A percentile compares a stretch with the other conserved stretches of the same genome.
These are phyloP conservation scores for Raddia distichophylla DNA, from an alignment of 176 grass and related monocot species.

Conservation along the genomic window DNA sequence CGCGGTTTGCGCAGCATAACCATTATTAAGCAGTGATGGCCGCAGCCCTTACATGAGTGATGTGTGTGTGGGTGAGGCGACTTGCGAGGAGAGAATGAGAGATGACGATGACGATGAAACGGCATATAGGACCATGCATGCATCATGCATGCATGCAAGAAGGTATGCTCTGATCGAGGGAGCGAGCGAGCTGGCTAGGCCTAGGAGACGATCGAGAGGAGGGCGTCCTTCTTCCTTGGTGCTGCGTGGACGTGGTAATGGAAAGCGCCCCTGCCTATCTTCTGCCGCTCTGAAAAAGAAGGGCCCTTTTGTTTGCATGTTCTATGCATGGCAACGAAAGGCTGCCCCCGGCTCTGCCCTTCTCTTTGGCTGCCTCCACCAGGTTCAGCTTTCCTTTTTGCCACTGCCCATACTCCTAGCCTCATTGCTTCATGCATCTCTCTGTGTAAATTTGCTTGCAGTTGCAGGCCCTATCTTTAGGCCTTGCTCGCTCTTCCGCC, in stretches of 20 bases:
- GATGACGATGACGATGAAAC: too few species aligned
- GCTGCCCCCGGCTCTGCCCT: constrained; percentile 29
- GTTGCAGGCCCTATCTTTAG: constrained; percentile 8
- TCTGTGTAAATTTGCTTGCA: not conserved
- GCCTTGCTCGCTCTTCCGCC: not conserved
- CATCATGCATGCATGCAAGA: constrained; percentile 14
- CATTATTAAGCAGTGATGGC: not conserved
- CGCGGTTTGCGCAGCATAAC: not conserved
- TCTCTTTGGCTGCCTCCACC: constrained; percentile 42
- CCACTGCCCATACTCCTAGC: not conserved
- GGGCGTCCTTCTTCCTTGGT: not conserved
- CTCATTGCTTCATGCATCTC: not conserved
- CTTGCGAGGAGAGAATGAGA: too few species aligned
- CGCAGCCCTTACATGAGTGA: not conserved
- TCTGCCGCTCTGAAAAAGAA: constrained; percentile 46
- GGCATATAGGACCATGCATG: not conserved
- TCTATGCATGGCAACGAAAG: constrained; percentile 47
- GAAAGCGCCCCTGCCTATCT: constrained; percentile 34
- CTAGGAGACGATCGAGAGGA: not conserved
- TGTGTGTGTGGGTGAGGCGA: not conserved
- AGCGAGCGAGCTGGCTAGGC: too few species aligned
- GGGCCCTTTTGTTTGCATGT: constrained; percentile 53
- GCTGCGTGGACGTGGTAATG: constrained; percentile 23
- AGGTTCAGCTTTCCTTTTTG: constrained; percentile 34
- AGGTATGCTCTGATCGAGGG: not conserved